These are phyloP conservation scores for Pterocarpus santalinus DNA, from an alignment of 306 rosid species.

Conservation along the genomic window DNA sequence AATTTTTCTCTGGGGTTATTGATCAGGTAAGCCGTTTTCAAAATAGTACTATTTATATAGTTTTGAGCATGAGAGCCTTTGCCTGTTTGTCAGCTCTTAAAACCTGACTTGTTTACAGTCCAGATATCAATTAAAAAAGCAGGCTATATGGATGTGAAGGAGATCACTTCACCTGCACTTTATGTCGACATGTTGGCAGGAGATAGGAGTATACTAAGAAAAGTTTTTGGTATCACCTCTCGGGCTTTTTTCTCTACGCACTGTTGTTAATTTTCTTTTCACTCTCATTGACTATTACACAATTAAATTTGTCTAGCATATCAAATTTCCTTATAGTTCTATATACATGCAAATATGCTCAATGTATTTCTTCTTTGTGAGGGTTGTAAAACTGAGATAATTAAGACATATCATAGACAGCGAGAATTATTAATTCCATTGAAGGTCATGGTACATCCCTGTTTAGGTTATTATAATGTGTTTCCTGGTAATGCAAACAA, in stretches of 20 bases:
- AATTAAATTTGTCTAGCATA: neutral
- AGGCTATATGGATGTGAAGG: conserved; percentile 92
- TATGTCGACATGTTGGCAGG: conserved; percentile 79
- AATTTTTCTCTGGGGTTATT: conserved; percentile 54
- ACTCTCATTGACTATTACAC: neutral
- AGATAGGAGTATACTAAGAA: conserved; percentile 80
- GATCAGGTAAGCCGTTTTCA: conserved; percentile 71
- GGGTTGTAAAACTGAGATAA: conserved; percentile 2
- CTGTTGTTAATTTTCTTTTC: conserved; percentile 34
- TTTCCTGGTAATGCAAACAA: conserved; percentile 8
- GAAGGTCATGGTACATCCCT: neutral
- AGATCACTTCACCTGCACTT: conserved; percentile 68
- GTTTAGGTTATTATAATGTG: conserved; percentile 8
- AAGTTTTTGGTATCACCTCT: conserved; percentile 80
- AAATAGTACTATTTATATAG: conserved; percentile 1
- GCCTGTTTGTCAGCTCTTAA: conserved; percentile 66
- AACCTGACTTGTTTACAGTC: conserved; percentile 96
- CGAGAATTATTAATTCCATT: conserved; percentile 23
- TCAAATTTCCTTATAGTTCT: conserved; percentile 19
- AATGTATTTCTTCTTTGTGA: neutral
- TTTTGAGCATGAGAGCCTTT: conserved; percentile 42
- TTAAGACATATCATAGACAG: conserved; percentile 6
- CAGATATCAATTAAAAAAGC: conserved; percentile 84
- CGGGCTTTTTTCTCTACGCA: conserved; percentile 1
- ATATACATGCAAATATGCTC: neutral